Evolutionary conservation across 352 stramenopile genomes (phyloP), one percentile per base, ranked within the genome.

Genomic region (Phytophthora lateralis): DNA sequence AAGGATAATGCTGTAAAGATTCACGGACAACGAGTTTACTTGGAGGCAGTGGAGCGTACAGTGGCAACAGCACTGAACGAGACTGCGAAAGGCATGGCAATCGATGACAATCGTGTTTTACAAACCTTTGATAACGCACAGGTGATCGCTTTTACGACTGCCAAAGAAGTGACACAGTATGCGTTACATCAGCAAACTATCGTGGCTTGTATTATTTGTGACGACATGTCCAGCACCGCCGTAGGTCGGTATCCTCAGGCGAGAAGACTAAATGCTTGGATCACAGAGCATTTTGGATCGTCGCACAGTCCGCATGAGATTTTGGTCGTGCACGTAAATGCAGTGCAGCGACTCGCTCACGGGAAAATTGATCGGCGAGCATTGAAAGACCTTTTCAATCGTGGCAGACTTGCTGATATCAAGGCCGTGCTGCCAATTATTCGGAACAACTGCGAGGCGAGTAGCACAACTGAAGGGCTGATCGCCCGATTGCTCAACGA

Each of bases 1-100:
- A 58, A 44, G 2, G 81, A 90, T 53, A 58, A 68, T 32, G 60
- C 71, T 30, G 69, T 90, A 8, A 90, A 90, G 47, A 73, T 89
- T 51, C 63, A 76, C 21, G 81, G 81, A 27, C 75, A 83, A 15
- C 66, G 70, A 18, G 48, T 90, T 20, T 68, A 82, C 39, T 64
- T 90, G 20, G 75, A 85, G 29, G 75, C 70, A 4, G 69, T 88
- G 9, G 81, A 88, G 44, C 59, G 66, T 47, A 53, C 51, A 21
- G 66, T 87, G n/a, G 30, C 52, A 7, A 29, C 32, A 2, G 57
- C 59, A 17, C 39, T 70, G 47, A 60, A 24, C 35, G 55, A 57
- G 53, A 60, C 18, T 6, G 26, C 24, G 4, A 43, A 48, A 37
- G 9, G 30, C 12, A 3, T 6, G 30, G 11, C 14, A 35, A 34